Conservation (phyloP, 2,329 filamentous ascomycete genomes). For the Diaporthe velutina region DNA sequence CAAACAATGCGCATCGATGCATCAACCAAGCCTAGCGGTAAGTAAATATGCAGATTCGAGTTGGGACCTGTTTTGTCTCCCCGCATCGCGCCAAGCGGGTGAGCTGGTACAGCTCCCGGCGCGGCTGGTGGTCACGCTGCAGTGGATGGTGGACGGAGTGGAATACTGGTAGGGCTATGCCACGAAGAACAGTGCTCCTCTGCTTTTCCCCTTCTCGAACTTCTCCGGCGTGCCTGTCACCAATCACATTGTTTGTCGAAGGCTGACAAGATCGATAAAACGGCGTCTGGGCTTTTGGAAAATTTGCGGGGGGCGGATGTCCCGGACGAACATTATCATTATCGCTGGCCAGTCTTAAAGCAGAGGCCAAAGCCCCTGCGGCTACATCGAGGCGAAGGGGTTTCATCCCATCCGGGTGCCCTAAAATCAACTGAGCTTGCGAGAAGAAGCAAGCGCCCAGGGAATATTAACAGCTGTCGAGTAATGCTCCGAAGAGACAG, state of each 20-base stretch:
- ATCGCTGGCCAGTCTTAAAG: slow-evolving; percentile 7
- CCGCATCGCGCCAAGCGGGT: slow-evolving; percentile 18
- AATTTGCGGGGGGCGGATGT: background rate
- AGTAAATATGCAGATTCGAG: background rate
- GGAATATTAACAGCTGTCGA: slow-evolving; percentile 14
- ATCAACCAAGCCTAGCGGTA: slow-evolving; percentile 16
- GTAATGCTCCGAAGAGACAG: slow-evolving; percentile 8
- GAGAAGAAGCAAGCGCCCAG: slow-evolving; percentile 22
- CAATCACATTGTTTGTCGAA: background rate
- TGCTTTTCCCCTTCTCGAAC: slow-evolving; percentile 28
- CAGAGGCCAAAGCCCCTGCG: slow-evolving; percentile 7
- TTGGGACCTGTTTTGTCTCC: slow-evolving; percentile 5
- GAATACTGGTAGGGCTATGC: slow-evolving; percentile 26
- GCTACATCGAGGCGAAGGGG: slow-evolving; percentile 16
- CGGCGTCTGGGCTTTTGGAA: slow-evolving; percentile 1
- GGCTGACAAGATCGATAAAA: slow-evolving; percentile 22
- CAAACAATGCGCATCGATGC: slow-evolving; percentile 33
- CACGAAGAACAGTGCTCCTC: background rate
- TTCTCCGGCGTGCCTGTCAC: slow-evolving; percentile 22
- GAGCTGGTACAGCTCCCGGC: slow-evolving; percentile 27
- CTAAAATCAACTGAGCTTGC: slow-evolving; percentile 31
- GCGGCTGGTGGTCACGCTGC: slow-evolving; percentile 6
- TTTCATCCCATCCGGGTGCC: slow-evolving; percentile 19
- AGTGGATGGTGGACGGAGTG: slow-evolving; percentile 9
- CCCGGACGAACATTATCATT: slow-evolving; percentile 12